These are phyloP conservation scores for Candida broadrunensis DNA, from an alignment of 805 yeast species.

Conservation along the genomic window DNA sequence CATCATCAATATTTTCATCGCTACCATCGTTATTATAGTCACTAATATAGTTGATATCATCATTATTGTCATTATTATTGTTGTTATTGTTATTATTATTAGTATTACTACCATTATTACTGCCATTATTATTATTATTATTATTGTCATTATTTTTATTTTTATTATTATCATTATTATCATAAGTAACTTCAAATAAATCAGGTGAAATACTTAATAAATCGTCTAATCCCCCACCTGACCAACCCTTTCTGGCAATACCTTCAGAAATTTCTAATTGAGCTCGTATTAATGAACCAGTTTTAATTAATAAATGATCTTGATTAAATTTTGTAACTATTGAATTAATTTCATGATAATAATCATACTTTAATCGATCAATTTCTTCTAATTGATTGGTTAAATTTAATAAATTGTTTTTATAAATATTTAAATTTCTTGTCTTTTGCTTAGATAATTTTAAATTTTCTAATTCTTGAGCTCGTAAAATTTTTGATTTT, in stretches of 20 bases:
- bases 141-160: background rate
- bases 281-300: slow-evolving; percentile 69
- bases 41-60: background rate
- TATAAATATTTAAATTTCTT: slow-evolving; percentile 66
- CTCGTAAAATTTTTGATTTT: slow-evolving; percentile 50
- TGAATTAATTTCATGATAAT: slow-evolving; percentile 61
- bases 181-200: slow-evolving; percentile 19
- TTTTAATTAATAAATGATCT: slow-evolving; percentile 46
- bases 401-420: slow-evolving; percentile 61
- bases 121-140: background rate
- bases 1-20: background rate
- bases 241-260: slow-evolving; percentile 80
- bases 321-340: slow-evolving; percentile 60
- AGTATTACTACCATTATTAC: slow-evolving; percentile 1
- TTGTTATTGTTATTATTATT: background rate
- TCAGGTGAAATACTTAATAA: slow-evolving; percentile 64
- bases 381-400: slow-evolving; percentile 78
- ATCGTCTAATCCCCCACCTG: slow-evolving; percentile 82
- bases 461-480: slow-evolving; percentile 59
- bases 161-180: background rate
- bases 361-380: slow-evolving; percentile 71
- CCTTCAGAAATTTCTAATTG: slow-evolving; percentile 80
- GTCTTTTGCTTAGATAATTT: slow-evolving; percentile 57
- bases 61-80: background rate
- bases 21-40: background rate